These are phyloP conservation scores for Hygrophorus pudorinus DNA, from an alignment of 768 basidiomycete genomes.

Conservation along the genomic window DNA sequence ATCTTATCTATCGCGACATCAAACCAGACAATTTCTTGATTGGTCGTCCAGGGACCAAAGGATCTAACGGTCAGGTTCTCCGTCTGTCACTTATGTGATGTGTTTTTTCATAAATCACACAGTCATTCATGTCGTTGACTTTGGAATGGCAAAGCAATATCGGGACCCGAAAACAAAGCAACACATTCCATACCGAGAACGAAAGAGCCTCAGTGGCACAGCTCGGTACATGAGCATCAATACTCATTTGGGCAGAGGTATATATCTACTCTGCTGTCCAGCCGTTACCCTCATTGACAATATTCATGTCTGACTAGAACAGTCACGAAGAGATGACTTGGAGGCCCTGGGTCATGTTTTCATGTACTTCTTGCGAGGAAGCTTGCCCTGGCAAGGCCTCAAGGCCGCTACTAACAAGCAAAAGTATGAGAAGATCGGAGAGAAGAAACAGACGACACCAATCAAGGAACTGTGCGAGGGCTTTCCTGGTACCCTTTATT, in stretches of 20 bases:
- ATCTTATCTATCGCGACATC: conserved; percentile 98
- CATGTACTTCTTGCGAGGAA: conserved; percentile 98
- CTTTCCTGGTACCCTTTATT: conserved; percentile 63
- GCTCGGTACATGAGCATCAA: conserved; percentile 99
- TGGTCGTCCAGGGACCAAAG: conserved; percentile 88
- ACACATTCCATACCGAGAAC: conserved; percentile 97
- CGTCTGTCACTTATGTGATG: neutral
- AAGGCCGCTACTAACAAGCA: conserved; percentile 99
- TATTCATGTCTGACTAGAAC: conserved; percentile 38
- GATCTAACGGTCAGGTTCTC: conserved; percentile 55
- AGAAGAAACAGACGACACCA: conserved; percentile 98
- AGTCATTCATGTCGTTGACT: conserved; percentile 94
- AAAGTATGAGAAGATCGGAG: conserved; percentile 99
- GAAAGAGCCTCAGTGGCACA: conserved; percentile 94
- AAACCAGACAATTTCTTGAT: conserved; percentile 99
- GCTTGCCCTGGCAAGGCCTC: conserved; percentile 96
- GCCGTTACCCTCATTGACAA: conserved; percentile 2
- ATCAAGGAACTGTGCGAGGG: conserved; percentile 97
- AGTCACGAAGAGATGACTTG: conserved; percentile 91
- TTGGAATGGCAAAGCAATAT: conserved; percentile 99
- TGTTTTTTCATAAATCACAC: conserved; percentile 8
- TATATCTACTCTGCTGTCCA: conserved; percentile 12
- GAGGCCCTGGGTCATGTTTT: conserved; percentile 99
- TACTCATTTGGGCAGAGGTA: conserved; percentile 94
- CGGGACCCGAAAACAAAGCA: conserved; percentile 99